Base-by-base conservation (phyloP, 331 rosid genomes). In the Quercus phellos region DNA sequence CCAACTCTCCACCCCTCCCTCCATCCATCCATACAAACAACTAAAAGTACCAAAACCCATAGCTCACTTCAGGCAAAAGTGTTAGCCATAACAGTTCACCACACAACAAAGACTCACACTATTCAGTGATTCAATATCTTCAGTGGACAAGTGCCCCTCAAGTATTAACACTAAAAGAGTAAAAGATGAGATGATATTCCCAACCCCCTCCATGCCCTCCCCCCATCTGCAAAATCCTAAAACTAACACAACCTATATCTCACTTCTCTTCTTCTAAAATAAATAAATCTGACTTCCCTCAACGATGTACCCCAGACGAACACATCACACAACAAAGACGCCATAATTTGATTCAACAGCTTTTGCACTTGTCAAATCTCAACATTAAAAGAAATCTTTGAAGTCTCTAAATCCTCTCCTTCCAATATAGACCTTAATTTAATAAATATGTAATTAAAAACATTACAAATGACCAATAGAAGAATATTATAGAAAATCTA, bases 61-160 rank as follows among this genome's bases (percentile, higher is more conserved):
- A 27, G 32, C 69, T 60, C 68, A 60, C 35, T 8, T 6, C 24
- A 43, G 10, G 11, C 43, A 35, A 24, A 30, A 27, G 38, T 14
- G 51, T 46, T 81, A 29, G n/a, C 68, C 64, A 72, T 59, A 34
- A 56, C 72, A 72, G n/a, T 26, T 29, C 30, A 61, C 4, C 69
- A 63, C 17, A 8, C 21, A 63, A 63, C n/a, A 64, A 72, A 2
- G 76, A 78, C 53, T 46, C 51, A 79, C 22, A 63, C 38, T 71
- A 24, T 16, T n/a, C 46, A 59, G 54, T 60, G 53, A 58, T 30
- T 6, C 63, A 78, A 63, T 16, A 29, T 63, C 43, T 29, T 30
- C 0, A 1, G 35, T 13, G 10, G 11, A 63, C 43, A 29, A 63
- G 43, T 63, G 69, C 19, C 69, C 42, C 4, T 63, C 43, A 63